Percentiles rank a stretch among this genome's conserved stretches.
Conservation (phyloP, 1,284 basidiomycete species). For the Mixia osmundae region DNA sequence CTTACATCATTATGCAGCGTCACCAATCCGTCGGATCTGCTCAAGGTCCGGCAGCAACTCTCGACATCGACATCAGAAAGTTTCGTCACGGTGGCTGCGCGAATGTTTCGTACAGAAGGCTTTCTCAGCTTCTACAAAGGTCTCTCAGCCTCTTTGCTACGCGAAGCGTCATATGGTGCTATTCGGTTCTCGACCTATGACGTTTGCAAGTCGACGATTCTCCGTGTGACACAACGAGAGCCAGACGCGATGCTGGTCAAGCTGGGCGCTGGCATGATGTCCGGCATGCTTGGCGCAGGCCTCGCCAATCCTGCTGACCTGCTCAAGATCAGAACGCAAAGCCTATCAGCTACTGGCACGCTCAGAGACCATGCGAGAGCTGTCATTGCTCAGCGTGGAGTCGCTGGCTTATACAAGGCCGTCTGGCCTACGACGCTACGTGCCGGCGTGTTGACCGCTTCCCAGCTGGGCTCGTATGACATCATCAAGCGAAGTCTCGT, state of each 20-base stretch:
- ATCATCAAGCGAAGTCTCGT: slow-evolving; percentile 15
- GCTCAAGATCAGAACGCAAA: slow-evolving; percentile 17
- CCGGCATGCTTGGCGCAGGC: slow-evolving; percentile 15
- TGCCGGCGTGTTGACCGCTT: slow-evolving; percentile 16
- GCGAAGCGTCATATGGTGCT: slow-evolving; percentile 11
- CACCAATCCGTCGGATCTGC: slow-evolving; percentile 9
- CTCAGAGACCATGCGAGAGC: too few species aligned
- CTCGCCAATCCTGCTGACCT: slow-evolving; percentile 17
- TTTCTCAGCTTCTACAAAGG: slow-evolving; percentile 12
- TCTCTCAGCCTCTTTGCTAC: slow-evolving; percentile 7
- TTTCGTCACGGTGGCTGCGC: slow-evolving; percentile 9
- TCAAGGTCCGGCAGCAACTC: slow-evolving; percentile 17
- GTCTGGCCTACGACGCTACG: slow-evolving; percentile 15
- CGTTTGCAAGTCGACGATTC: background rate
- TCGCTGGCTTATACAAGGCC: slow-evolving; percentile 13
- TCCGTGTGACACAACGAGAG: slow-evolving; percentile 5
- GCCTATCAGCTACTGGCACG: too few species aligned
- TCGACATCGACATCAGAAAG: slow-evolving; percentile 5
- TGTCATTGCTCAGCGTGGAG: too few species aligned
- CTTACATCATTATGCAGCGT: too few species aligned
- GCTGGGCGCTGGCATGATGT: slow-evolving; percentile 5
- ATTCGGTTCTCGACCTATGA: background rate
- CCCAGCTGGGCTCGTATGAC: slow-evolving; percentile 16
- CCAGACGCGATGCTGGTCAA: slow-evolving; percentile 13
- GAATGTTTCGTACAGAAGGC: slow-evolving; percentile 14